These are phyloP conservation scores for Spizellomyces punctatus DNA, from an alignment of 192 early-diverging fungal species.

Conservation along the genomic window DNA sequence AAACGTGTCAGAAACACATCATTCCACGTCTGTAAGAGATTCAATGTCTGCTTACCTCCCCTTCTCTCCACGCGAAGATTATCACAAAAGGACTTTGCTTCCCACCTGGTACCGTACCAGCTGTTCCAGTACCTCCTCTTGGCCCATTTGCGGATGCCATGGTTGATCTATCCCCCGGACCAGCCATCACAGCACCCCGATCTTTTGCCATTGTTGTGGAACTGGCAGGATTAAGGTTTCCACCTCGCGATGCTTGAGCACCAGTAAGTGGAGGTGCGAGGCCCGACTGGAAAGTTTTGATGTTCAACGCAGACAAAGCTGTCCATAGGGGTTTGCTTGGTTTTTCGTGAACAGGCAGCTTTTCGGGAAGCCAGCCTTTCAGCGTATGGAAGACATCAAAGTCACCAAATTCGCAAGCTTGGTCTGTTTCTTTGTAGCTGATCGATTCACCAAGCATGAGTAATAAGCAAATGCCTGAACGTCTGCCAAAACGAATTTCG, in stretches of 20 bases:
- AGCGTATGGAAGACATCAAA: constrained; percentile 53
- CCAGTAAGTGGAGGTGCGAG: constrained; percentile 5
- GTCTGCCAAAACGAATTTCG: too few species aligned
- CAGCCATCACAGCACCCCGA: background rate
- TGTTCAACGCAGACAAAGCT: constrained; percentile 29
- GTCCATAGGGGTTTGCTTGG: constrained; percentile 16
- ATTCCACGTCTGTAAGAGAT: background rate
- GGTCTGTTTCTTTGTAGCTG: constrained; percentile 46
- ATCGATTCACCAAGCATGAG: too few species aligned
- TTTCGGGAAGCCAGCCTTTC: constrained; percentile 57
- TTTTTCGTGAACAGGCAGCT: constrained; percentile 32
- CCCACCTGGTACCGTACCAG: constrained; percentile 6
- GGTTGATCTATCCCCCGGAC: constrained; percentile 18
- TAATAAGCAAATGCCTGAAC: background rate
- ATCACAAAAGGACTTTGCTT: constrained; percentile 37
- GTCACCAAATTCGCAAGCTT: constrained; percentile 50
- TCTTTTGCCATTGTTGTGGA: constrained; percentile 14
- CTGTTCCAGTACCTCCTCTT: background rate
- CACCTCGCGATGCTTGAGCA: background rate
- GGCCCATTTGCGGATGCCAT: constrained; percentile 14
- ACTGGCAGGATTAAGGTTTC: constrained; percentile 4
- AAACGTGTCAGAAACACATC: background rate
- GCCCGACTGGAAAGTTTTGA: constrained; percentile 13
- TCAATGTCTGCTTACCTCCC: background rate
- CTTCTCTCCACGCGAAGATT: constrained; percentile 32